These are phyloP conservation scores for Backusella tarrabulga DNA, from an alignment of 192 early-diverging fungal genomes.

Conservation along the genomic window DNA sequence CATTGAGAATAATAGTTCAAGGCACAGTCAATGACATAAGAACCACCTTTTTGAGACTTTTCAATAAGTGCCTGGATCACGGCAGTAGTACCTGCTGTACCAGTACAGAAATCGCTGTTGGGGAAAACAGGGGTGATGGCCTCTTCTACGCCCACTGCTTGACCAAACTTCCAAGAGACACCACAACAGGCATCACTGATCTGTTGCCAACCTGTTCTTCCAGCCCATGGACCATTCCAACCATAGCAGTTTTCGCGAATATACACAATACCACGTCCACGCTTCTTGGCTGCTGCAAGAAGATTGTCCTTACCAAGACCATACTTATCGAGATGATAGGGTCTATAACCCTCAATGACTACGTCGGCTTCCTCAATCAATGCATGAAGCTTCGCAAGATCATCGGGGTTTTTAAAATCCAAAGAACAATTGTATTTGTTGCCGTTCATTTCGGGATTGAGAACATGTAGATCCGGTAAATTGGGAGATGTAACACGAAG, in stretches of 20 bases:
- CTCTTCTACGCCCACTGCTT: not conserved
- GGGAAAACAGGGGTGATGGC: not conserved
- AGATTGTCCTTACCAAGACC: conserved; percentile 9
- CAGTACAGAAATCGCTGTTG: not conserved
- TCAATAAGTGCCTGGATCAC: conserved; percentile 8
- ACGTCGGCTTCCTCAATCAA: conserved; percentile 19
- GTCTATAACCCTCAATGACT: conserved; percentile 8
- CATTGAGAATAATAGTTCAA: conserved; percentile 15
- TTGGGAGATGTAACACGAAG: conserved; percentile 12
- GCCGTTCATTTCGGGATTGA: conserved; percentile 4
- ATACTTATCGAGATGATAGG: conserved; percentile 16
- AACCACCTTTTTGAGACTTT: conserved; percentile 6
- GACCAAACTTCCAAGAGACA: conserved; percentile 9
- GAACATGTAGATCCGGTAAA: not conserved
- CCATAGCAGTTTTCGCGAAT: conserved; percentile 20
- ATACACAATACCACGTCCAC: conserved; percentile 6
- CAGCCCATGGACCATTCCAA: conserved; percentile 13
- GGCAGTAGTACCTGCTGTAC: not conserved
- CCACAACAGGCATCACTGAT: conserved; percentile 10
- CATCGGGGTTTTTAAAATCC: not conserved
- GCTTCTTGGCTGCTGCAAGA: not conserved
- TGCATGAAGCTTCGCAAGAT: not conserved
- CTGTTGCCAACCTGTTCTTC: conserved; percentile 16
- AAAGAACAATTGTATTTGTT: conserved; percentile 12
- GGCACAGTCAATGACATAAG: conserved; percentile 8